Evolutionary conservation across 2,329 filamentous ascomycete genomes (phyloP).

Genomic region (Talaromyces sp.): DNA sequence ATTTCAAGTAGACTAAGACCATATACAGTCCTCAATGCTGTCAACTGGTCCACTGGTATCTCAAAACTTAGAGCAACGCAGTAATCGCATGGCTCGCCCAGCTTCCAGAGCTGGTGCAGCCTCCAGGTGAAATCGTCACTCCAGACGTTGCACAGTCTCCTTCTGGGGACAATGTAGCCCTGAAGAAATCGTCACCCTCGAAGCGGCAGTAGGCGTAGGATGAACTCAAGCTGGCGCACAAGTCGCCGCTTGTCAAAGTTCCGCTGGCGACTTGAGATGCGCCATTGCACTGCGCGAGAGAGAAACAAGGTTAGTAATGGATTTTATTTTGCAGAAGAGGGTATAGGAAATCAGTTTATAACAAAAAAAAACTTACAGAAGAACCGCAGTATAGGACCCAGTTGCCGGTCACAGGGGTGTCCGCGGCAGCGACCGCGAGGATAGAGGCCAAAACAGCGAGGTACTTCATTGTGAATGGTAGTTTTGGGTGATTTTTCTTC

Average conservation of each 20-base stretch:
- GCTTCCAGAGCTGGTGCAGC: not conserved
- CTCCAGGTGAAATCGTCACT: not conserved
- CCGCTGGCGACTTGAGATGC: not conserved
- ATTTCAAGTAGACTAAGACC: too few relatives aligned
- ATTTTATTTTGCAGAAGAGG: not conserved
- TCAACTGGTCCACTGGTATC: too few relatives aligned
- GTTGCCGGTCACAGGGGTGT: not conserved
- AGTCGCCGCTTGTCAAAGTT: not conserved
- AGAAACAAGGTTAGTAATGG: not conserved
- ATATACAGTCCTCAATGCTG: too few relatives aligned
- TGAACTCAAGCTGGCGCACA: not conserved
- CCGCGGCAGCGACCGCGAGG: not conserved
- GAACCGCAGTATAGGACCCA: not conserved
- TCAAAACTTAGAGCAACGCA: not conserved
- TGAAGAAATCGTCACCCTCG: not conserved
- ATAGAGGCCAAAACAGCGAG: not conserved
- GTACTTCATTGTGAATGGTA: slow-evolving; percentile 1
- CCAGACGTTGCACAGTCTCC: not conserved
- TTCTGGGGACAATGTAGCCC: not conserved
- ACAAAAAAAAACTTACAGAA: not conserved
- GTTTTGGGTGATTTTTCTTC: too few relatives aligned
- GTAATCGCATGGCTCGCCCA: not conserved
- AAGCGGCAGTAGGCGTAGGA: not conserved
- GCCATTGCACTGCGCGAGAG: not conserved
- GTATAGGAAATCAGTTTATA: not conserved